These are phyloP conservation scores for Erodium maritimum DNA, from an alignment of 345 rosid species.

Conservation along the genomic window DNA sequence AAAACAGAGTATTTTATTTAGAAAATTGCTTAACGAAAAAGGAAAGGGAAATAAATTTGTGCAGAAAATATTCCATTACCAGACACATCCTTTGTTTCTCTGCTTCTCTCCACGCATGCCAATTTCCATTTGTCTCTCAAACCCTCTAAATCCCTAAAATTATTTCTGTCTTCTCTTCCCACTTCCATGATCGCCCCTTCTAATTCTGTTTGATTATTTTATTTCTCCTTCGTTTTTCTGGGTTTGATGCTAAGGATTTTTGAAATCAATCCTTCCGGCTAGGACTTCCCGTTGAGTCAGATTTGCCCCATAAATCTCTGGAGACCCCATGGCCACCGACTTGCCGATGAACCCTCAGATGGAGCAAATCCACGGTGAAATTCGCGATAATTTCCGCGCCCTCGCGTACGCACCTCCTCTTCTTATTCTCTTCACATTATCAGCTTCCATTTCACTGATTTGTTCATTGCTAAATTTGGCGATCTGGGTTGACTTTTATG, in stretches of 20 bases:
- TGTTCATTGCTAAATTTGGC: not conserved
- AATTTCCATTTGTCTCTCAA: not conserved
- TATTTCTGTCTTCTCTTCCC: not conserved
- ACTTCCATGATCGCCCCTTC: not conserved
- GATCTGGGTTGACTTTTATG: not conserved
- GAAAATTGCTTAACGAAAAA: not conserved
- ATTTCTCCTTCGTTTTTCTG: not conserved
- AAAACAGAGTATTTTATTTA: too few species aligned
- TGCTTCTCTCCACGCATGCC: slow-evolving; percentile 4
- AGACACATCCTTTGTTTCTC: slow-evolving; percentile 7
- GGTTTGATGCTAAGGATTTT: not conserved
- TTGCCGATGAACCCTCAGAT: slow-evolving; percentile 74
- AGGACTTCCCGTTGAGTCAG: not conserved
- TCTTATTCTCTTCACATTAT: not conserved
- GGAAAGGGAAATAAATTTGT: not conserved
- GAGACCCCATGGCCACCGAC: slow-evolving; percentile 36
- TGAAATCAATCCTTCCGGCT: not conserved
- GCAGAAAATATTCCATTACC: slow-evolving; percentile 1
- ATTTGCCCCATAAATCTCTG: slow-evolving; percentile 27
- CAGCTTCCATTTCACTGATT: not conserved
- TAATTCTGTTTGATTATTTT: too few species aligned
- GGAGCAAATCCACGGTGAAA: slow-evolving; percentile 98
- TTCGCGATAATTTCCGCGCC: slow-evolving; percentile 82
- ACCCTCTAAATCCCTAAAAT: not conserved
- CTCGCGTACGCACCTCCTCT: slow-evolving; percentile 44